A percentile compares a stretch with the other conserved stretches of the same genome.
Evolutionary conservation across 371 early-diverging fungal genomes (phyloP).

Genomic region (Circinella minor): DNA sequence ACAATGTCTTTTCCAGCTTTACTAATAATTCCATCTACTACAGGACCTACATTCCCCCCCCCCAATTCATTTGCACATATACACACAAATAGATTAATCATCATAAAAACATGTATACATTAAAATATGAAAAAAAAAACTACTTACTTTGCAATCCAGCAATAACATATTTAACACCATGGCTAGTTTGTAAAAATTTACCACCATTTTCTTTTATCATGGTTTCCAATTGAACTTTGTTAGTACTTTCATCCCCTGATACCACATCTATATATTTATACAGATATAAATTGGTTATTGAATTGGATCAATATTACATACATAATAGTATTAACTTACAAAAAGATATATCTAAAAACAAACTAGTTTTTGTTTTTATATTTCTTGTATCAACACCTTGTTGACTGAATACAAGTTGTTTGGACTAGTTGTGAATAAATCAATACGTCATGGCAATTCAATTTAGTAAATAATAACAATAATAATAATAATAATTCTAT

Average conservation of each 20-base stretch:
- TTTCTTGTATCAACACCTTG: slow-evolving; percentile 51
- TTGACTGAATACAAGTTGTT: slow-evolving; percentile 28
- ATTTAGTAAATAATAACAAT: too few species aligned
- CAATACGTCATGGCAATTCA: too few species aligned
- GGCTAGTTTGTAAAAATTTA: slow-evolving; percentile 58
- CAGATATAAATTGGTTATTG: background rate
- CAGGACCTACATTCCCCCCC: slow-evolving; percentile 35
- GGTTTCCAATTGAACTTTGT: slow-evolving; percentile 62
- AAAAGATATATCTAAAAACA: slow-evolving; percentile 67
- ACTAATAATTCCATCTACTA: slow-evolving; percentile 54
- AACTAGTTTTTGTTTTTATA: slow-evolving; percentile 38
- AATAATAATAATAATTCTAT: background rate
- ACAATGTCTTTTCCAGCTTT: slow-evolving; percentile 56
- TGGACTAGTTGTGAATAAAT: background rate
- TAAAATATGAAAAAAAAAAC: background rate
- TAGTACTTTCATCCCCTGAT: slow-evolving; percentile 38
- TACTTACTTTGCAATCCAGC: slow-evolving; percentile 56
- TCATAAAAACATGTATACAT: background rate
- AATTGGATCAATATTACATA: background rate
- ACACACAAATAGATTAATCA: too few species aligned
- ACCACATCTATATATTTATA: slow-evolving; percentile 48
- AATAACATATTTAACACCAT: slow-evolving; percentile 52
- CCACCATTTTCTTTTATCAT: slow-evolving; percentile 70
- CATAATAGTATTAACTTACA: slow-evolving; percentile 39
- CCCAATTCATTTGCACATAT: too few species aligned